Base-by-base conservation (phyloP, 495 filamentous ascomycete genomes). In the Hypoxylon rickii region DNA sequence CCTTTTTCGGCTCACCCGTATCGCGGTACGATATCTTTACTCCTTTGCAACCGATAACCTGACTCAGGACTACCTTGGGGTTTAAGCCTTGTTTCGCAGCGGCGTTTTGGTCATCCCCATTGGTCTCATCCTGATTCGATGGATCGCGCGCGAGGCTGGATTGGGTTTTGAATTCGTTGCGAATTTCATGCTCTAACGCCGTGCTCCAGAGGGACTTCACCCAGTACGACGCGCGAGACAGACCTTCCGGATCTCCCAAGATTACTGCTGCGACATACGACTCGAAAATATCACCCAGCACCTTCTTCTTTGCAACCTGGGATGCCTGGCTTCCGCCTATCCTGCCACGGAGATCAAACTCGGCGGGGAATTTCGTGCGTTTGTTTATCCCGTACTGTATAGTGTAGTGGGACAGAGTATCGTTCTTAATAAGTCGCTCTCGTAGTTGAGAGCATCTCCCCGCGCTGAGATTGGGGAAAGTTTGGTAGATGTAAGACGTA, bases 211-310 rank as follows among this genome's bases (percentile, higher is more conserved):
- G 67, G 7, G 72, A 68, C 38, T 79, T 81, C 40, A 96, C 66
- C 89, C 90, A 96, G 18, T 77, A 57, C 45, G 86, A 77, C 6
- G 76, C 86, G 12, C 73, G 75, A 43, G 64, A 52, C 42, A 87
- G 79, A 5, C 90, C 90, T 34, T 81, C 61, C 0, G 82, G 72
- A 63, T 88, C 78, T 10, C 84, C 84, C 7, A 90, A 70, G 37
- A 95, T 79, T 18, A 89, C 67, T 10, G 88, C 91, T 15, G 89
- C 92, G 7, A 92, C 81, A 67, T 93, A 96, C 1, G 92, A 86
- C 70, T 96, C 92, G 64, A 96, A 92, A 7, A 96, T 79, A 69
- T 96, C 92, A 7, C 84, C 92, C 40, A 85, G 73, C 13, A 86
- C 82, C 67, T 96, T 96, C 19, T 60, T 72, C 21, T 74, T 79